Base-by-base conservation (phyloP, 75 land plant species). In the Pseudotsuga menziesii region DNA sequence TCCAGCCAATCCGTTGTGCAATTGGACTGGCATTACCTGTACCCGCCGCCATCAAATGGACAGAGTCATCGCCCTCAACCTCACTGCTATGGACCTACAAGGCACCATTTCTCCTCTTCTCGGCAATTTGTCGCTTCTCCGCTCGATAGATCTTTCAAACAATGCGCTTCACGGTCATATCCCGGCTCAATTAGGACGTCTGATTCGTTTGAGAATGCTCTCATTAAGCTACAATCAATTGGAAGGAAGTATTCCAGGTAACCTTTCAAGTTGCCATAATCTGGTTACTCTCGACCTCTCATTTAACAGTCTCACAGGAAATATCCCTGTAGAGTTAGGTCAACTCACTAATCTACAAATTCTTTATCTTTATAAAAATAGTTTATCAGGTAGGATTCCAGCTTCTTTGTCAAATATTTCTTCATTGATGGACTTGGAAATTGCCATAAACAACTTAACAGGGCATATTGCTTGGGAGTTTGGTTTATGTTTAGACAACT, bases 361-460 rank as follows among this genome's bases (percentile, higher is more conserved):
- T 57, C 61, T 84, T 41, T 15, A 16, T 4, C 61, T 84, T 9
- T 39, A 27, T 3, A 62, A 11, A 20, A 63, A 86, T 75, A 56
- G 3, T 17, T 80, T 86, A 5, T 75, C 82, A 4, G 86, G 88
- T 56, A 58, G 75, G 1, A 77, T 86, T 25, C 78, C 86, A 15
- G 14, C 85, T 13, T 70, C 58, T 75, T 60, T 80, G 14, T 80
- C 82, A 6, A 25, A 27, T 32, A 78, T 86, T 19, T 63, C 55
- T 23, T 72, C 66, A n/a, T 36, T 86, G 35, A 75, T 67, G n/a
- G 77, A 81, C 78, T n/a, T 86, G 17, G 59, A 72, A 20, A 41
- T 86, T 32, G 64, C 58, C 59, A 12, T 35, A 61, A 86, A 83
- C 81, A 83, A 83, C 70, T 60, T 86, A 22, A 78, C 83, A 15